These are phyloP conservation scores for Fusarium sp. DNA, from an alignment of 2,329 filamentous ascomycete genomes.

Conservation along the genomic window DNA sequence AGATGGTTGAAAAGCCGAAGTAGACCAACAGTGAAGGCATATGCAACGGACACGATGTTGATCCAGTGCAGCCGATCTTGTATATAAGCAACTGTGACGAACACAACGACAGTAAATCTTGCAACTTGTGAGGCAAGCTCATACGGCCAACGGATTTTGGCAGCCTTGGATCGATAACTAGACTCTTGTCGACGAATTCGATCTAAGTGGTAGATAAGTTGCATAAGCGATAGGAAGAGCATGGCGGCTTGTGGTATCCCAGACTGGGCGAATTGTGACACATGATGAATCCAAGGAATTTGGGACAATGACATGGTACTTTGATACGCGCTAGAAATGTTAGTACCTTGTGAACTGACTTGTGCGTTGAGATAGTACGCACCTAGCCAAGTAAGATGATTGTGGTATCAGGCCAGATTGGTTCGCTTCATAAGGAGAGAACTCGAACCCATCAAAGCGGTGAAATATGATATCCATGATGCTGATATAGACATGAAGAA, in stretches of 20 bases:
- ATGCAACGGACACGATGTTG: conserved; percentile 52
- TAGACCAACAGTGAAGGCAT: conserved; percentile 58
- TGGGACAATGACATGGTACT: conserved; percentile 30
- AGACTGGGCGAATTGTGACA: conserved; percentile 54
- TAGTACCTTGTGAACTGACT: not conserved
- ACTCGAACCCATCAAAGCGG: conserved; percentile 46
- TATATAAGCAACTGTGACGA: conserved; percentile 52
- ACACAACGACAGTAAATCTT: conserved; percentile 53
- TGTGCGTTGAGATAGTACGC: conserved; percentile 6
- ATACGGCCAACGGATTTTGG: conserved; percentile 54
- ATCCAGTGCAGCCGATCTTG: conserved; percentile 50
- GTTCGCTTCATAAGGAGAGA: conserved; percentile 44
- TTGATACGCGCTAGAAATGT: conserved; percentile 21
- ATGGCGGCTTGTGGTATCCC: conserved; percentile 54
- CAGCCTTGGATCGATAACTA: conserved; percentile 48
- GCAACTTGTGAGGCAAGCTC: conserved; percentile 57
- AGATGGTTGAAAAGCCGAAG: conserved; percentile 54
- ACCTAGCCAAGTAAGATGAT: conserved; percentile 29
- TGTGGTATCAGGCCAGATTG: conserved; percentile 28
- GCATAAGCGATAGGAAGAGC: conserved; percentile 52
- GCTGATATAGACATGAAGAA: conserved; percentile 25
- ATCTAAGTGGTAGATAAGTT: conserved; percentile 50
- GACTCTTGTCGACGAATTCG: conserved; percentile 45
- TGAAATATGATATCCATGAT: conserved; percentile 49
- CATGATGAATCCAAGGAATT: conserved; percentile 53